Conservation (phyloP, 2,329 filamentous ascomycete genomes). For the Ophiostoma pallidulum region DNA sequence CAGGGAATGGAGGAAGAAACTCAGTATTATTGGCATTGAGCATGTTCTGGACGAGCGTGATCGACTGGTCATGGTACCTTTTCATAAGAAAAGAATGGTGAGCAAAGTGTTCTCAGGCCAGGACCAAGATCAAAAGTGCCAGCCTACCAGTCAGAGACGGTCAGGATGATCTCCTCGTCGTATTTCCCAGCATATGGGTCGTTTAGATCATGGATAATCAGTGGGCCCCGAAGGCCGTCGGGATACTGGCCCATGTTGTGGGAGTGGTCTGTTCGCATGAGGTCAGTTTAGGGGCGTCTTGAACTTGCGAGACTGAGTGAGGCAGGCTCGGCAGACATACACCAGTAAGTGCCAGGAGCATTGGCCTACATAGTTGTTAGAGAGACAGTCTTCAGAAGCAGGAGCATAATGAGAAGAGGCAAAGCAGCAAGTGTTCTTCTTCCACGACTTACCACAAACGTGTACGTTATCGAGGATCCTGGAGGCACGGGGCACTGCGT, state of each 20-base stretch:
- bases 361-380: conserved; percentile 24
- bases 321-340: conserved; percentile 20
- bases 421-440: background rate
- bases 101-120: too few relatives aligned
- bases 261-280: conserved; percentile 42
- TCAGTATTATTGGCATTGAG: conserved; percentile 30
- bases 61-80: conserved; percentile 34
- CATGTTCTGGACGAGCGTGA: conserved; percentile 31
- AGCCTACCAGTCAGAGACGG: conserved; percentile 34
- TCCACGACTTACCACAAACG: conserved; percentile 36
- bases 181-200: conserved; percentile 43
- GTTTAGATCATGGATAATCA: conserved; percentile 50
- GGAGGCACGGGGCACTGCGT: conserved; percentile 47
- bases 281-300: background rate
- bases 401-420: too few relatives aligned
- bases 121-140: background rate
- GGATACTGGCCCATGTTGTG: conserved; percentile 57
- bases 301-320: background rate
- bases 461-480: conserved; percentile 42
- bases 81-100: background rate
- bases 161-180: conserved; percentile 51
- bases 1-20: conserved; percentile 32
- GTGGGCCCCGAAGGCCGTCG: conserved; percentile 53
- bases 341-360: conserved; percentile 38
- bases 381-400: background rate